Base-by-base conservation (phyloP, 768 basidiomycete genomes). In the Mycena haematopus region DNA sequence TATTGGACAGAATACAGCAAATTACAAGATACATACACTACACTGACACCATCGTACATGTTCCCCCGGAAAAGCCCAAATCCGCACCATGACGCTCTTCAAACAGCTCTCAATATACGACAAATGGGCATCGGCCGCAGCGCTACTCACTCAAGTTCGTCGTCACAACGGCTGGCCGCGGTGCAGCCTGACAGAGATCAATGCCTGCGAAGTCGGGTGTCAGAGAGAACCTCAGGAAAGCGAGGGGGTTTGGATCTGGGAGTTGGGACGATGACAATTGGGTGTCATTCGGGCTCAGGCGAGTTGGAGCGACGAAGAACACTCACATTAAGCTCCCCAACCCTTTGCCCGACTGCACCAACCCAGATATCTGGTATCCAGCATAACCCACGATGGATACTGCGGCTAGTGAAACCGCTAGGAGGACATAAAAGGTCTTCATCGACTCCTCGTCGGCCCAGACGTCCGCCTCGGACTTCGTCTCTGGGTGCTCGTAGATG, bases 401-500 rank as follows among this genome's bases (percentile, higher is more conserved):
- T n/a, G 35, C 46, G 10, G 36, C 60, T 3, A 61, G 11, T 1
- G 47, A 61, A 6, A 51, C 38, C 49, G 19, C 51, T 1, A 58
- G 35, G 51, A 58, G n/a, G 44, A 47, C n/a, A 38, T 45, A 63
- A 0, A 42, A 31, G 3, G n/a, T 40, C 36, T 52, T 50, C 52
- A 29, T 58, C n/a, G 62, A 54, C n/a, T 56, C 58, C 4, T 46
- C 54, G n/a, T 38, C 51, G 1, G 50, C 49, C 63, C 63, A 65
- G 3, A 65, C 50, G 51, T 65, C 63, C 6, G 40, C 44, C 2
- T 33, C 44, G 15, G 58, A 56, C 29, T 52, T 56, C 19, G 51
- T 50, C 4, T n/a, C 25, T 2, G 63, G 63, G 38, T 65, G 54
- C 51, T 65, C 63, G 58, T 65, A 65, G 54, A 65, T 46, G 38